Evolutionary conservation across 768 basidiomycete genomes (phyloP), one percentile per base, ranked within the genome.

Genomic region (Macrolepiota fuliginosa): DNA sequence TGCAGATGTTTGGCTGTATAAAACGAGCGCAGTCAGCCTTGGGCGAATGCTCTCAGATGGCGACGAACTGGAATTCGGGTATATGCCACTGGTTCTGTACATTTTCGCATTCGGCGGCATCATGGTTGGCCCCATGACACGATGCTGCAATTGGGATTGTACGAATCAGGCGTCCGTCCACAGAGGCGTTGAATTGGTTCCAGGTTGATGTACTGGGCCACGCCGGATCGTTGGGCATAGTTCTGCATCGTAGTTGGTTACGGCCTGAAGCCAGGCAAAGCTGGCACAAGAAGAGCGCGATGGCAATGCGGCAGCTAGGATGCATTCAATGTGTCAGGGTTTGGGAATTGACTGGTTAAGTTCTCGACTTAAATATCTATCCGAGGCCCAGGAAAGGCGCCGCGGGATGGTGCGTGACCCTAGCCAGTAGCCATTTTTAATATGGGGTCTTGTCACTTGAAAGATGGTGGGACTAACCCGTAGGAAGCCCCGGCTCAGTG

Each of bases 181-280:
- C 63, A 15, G 65, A 62, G n/a, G 50, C 27, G 45, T 66, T 66
- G 37, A 66, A 56, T 3, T 35, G 51, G 19, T 42, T 42, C 65
- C 65, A 66, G 7, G 50, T 32, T 3, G 63, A 40, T 0, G 42
- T 17, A 17, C 29, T 27, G 24, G 65, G 65, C 61, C 61, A 66
- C 15, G 61, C 55, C 2, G 61, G 36, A 46, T 66, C 65, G 19
- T 36, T 53, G 3, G 63, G 63, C 39, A 59, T 61, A 35, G 35
- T 54, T 39, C 35, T 54, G 32, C 59, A 61, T 24, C 15, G 49
- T 12, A 37, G 2, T 24, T 6, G 2, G 1, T 15, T 1, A 24
- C 9, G 13, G 15, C 42, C 42, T 12, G 19, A 45, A 32, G 29
- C 39, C 29, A 54, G 19, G 25, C 29, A 46, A n/a, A 46, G 27